Evolutionary conservation across 169 alveolate genomes (phyloP), one percentile per base, ranked within the genome.

Genomic region (Amoebophrya sp.): DNA sequence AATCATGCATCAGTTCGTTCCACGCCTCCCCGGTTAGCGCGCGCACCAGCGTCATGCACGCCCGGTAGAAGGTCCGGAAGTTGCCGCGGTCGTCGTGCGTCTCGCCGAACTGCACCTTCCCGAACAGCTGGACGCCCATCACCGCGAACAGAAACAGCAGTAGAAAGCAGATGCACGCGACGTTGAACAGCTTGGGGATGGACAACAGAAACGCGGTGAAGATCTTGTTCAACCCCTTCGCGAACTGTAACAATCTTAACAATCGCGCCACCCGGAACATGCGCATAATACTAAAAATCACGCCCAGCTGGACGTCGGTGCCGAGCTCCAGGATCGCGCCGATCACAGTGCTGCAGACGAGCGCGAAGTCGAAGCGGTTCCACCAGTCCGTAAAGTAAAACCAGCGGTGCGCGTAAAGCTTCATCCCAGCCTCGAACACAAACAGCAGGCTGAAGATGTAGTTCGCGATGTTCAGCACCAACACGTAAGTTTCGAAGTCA

Each of bases 311-410:
- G 50, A 40, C 2, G 38, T 70, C 42, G 20, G 13, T 7, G 20
- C 20, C 40, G 40, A 39, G 13, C 42, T 29, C 50, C 0, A 88
- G 41, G 18, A 45, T 34, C 13, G 58, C 91, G 0, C 89, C 34
- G 29, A 89, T 41, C 29, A 50, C n/a, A 0, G 91, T 40, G 0
- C 43, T 43, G 0, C 42, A 0, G 26, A 78, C 67, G 23, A 89
- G 43, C n/a, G 40, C 31, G 92, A 91, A 91, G 40, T 91, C 93
- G 69, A 91, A 91, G 41, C 43, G 41, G 58, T 91, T 88, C 92
- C 93, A 91, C 40, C 39, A 31, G 40, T 43, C 88, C 0, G 92
- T 88, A 89, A 88, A 91, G 92, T 91, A 20, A 20, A 4, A 67
- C 69, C 88, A 67, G 23, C 93, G 93, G 23, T 70, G 42, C 0